These are phyloP conservation scores for Candida lessepsii DNA, from an alignment of 805 yeast genomes.

Conservation along the genomic window DNA sequence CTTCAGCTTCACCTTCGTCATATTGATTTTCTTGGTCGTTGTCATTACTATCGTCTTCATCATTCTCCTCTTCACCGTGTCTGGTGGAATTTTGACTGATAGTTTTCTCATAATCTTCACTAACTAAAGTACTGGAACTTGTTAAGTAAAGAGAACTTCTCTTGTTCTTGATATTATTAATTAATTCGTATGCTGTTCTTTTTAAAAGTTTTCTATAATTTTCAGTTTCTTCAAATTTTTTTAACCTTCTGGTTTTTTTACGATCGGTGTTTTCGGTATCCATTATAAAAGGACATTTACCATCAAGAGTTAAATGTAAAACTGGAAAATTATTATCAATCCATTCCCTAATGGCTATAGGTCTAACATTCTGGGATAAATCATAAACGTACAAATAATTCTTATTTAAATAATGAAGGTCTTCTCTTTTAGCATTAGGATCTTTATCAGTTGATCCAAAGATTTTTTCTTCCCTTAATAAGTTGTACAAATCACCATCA, in stretches of 20 bases:
- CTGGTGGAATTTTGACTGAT: conserved; percentile 9
- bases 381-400: conserved; percentile 78
- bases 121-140: conserved; percentile 30
- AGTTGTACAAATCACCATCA: conserved; percentile 34
- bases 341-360: conserved; percentile 86
- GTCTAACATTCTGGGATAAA: conserved; percentile 70
- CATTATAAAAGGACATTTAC: conserved; percentile 79
- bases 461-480: conserved; percentile 79
- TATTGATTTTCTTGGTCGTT: conserved; percentile 15
- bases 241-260: conserved; percentile 37
- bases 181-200: conserved; percentile 33
- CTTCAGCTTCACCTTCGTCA: conserved; percentile 15
- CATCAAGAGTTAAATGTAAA: conserved; percentile 60
- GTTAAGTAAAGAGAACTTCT: conserved; percentile 18
- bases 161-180: conserved; percentile 26
- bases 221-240: conserved; percentile 41
- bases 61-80: conserved; percentile 4
- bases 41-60: conserved; percentile 8
- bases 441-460: conserved; percentile 89
- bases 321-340: conserved; percentile 51
- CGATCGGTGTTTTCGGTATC: conserved; percentile 49
- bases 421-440: conserved; percentile 80
- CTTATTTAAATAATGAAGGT: conserved; percentile 75
- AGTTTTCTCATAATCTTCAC: conserved; percentile 12
- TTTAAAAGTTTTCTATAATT: conserved; percentile 40